phyloP scores from a whole-genome alignment of 2,329 filamentous ascomycete genomes.

The Herpotrichia juniperi region DNA sequence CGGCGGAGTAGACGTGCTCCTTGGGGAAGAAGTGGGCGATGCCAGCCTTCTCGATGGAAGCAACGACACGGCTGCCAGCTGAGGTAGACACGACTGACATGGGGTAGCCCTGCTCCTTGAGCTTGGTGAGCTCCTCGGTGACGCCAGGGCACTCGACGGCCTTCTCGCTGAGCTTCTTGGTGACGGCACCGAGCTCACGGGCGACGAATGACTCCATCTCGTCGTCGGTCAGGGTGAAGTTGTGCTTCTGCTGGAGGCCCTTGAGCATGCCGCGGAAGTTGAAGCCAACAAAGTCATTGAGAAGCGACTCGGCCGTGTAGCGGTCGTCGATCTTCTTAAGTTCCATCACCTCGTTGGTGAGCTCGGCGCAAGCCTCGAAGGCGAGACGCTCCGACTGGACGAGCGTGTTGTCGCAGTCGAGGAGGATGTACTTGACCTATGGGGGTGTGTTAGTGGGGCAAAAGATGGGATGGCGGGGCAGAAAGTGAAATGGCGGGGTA shows the following conservation, averaged over 20 bases:
- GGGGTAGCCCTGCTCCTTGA: conserved; percentile 69
- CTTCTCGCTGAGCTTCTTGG: conserved; percentile 74
- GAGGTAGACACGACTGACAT: conserved; percentile 83
- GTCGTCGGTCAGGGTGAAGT: conserved; percentile 70
- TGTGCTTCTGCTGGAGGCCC: conserved; percentile 75
- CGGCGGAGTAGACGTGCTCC: conserved; percentile 80
- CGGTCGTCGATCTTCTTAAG: conserved; percentile 67
- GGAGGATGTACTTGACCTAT: conserved; percentile 57
- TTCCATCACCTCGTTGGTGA: conserved; percentile 84
- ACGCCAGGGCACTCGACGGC: conserved; percentile 73
- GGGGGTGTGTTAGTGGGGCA: background rate
- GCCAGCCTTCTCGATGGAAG: conserved; percentile 78
- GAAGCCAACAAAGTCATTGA: conserved; percentile 87
- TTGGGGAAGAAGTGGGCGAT: conserved; percentile 81
- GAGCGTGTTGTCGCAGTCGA: conserved; percentile 82
- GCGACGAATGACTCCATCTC: conserved; percentile 77
- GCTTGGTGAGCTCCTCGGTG: conserved; percentile 68
- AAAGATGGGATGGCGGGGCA: background rate
- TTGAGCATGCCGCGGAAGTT: conserved; percentile 94
- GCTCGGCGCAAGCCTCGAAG: conserved; percentile 87
- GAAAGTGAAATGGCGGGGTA: background rate
- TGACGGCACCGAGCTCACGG: conserved; percentile 82
- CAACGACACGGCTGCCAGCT: conserved; percentile 77
- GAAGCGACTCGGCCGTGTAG: conserved; percentile 80
- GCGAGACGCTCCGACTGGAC: conserved; percentile 89